Conservation (phyloP, 208 protist species). For the Crithidia thermophila region DNA sequence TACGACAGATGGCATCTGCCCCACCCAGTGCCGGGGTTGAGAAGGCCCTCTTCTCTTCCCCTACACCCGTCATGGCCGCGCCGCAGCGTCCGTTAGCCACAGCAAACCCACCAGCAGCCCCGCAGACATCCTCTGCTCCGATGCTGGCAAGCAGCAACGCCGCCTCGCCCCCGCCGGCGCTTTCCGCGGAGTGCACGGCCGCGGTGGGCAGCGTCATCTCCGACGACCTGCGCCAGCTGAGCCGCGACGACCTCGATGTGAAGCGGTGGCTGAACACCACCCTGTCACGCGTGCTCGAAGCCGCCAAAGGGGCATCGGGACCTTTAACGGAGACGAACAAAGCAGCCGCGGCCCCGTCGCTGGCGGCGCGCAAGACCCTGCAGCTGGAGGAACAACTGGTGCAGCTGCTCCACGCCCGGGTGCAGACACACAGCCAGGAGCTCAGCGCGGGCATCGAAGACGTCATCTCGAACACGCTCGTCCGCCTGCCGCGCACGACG, state of each 20-base stretch:
- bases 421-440: constrained; percentile 64
- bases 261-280: constrained; percentile 64
- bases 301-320: constrained; percentile 6
- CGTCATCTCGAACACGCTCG: constrained; percentile 60
- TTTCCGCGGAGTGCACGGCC: constrained; percentile 26
- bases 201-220: constrained; percentile 20
- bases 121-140: not conserved
- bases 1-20: not conserved
- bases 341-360: not conserved
- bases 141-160: not conserved
- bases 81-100: not conserved
- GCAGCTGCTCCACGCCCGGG: constrained; percentile 39
- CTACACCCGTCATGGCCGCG: not conserved
- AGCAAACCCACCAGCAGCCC: not conserved
- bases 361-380: constrained; percentile 5
- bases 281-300: constrained; percentile 27
- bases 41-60: constrained; percentile 8
- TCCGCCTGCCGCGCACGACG: constrained; percentile 69
- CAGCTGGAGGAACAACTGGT: constrained; percentile 46
- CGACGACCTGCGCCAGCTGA: constrained; percentile 34
- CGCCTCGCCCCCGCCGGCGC: not conserved
- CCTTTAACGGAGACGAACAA: not conserved
- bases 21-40: not conserved
- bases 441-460: constrained; percentile 58
- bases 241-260: constrained; percentile 45